Conservation (phyloP, 73 alveolate species). For the Durusdinium trenchii region DNA sequence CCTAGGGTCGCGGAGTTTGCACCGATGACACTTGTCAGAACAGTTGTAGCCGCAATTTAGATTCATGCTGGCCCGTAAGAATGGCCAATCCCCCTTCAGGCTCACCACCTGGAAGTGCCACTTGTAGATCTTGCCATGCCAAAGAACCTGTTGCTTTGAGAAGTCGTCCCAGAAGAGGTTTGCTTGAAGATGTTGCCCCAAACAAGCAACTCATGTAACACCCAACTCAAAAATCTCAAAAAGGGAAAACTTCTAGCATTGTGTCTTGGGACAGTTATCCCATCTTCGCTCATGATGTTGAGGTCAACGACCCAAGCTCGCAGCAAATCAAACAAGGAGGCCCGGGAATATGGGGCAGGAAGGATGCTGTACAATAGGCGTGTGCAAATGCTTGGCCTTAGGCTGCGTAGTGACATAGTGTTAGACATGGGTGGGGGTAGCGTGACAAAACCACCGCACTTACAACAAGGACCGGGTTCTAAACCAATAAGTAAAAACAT, state of each 20-base stretch:
- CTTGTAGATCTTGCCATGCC: neutral
- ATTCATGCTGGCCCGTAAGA: neutral
- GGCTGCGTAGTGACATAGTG: neutral
- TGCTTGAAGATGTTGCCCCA: too few relatives aligned
- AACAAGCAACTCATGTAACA: neutral
- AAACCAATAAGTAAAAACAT: neutral
- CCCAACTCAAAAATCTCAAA: too few relatives aligned
- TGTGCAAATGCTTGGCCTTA: constrained; percentile 35
- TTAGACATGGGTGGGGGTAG: neutral
- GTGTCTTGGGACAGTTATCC: neutral
- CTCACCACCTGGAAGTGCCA: neutral
- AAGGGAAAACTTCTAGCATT: too few relatives aligned
- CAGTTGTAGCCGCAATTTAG: neutral
- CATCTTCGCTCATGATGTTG: neutral
- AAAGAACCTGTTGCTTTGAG: neutral
- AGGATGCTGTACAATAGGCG: neutral
- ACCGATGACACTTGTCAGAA: neutral
- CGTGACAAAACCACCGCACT: neutral
- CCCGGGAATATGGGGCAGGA: neutral
- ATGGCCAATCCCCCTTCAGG: constrained; percentile 45
- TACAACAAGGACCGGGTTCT: neutral
- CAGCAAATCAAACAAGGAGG: neutral
- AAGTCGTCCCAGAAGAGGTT: neutral
- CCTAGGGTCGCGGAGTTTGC: neutral
- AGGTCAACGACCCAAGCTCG: neutral